Evolutionary conservation across 805 yeast species (phyloP).

Genomic region (Blastobotrys terrestris): DNA sequence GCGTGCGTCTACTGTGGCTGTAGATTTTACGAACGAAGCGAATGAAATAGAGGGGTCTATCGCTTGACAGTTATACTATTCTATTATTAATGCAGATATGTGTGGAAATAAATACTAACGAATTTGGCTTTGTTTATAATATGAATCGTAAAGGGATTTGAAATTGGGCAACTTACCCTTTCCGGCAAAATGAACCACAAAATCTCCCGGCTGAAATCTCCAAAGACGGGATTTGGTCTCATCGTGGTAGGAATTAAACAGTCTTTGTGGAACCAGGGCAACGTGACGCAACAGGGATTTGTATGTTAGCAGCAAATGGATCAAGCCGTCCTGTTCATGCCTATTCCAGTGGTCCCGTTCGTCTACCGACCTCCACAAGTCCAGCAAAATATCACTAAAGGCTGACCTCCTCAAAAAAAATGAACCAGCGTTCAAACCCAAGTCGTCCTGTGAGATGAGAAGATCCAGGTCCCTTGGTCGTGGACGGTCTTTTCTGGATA

Average conservation of each 20-base stretch:
- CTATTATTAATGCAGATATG: background rate
- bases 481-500: constrained; percentile 14
- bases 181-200: constrained; percentile 30
- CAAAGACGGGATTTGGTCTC: constrained; percentile 6
- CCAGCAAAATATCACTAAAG: constrained; percentile 22
- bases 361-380: constrained; percentile 21
- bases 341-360: constrained; percentile 15
- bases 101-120: background rate
- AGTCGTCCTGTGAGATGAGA: constrained; percentile 25
- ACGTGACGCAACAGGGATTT: constrained; percentile 19
- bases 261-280: constrained; percentile 28
- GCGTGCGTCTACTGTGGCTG: constrained; percentile 27
- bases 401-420: constrained; percentile 25
- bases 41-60: constrained; percentile 1
- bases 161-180: too few relatives aligned
- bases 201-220: constrained; percentile 23
- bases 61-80: background rate
- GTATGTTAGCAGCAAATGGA: constrained; percentile 18
- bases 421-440: constrained; percentile 32
- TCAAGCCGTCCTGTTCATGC: constrained; percentile 26
- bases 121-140: background rate
- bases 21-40: constrained; percentile 14
- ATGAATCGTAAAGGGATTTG: background rate
- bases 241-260: constrained; percentile 26
- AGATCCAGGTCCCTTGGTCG: constrained; percentile 21